Evolutionary conservation across 306 rosid species (phyloP), one percentile per base, ranked within the genome.

Genomic region (Coriaria nepalensis): DNA sequence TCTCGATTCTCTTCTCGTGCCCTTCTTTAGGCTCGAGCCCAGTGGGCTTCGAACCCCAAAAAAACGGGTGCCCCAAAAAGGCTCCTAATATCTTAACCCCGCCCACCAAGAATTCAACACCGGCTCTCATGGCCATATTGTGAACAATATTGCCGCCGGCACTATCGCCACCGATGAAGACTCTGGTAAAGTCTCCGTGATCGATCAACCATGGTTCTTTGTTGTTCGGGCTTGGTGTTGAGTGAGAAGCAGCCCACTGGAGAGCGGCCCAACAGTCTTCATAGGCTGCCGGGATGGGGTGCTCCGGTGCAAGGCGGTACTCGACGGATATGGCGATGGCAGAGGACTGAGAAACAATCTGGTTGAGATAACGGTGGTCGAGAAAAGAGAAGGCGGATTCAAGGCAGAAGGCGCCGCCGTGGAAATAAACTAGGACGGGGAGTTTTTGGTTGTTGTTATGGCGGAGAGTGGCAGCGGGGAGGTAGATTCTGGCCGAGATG

Each of bases 131-230:
- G n/a, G 59, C 61, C 0, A 36, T 10, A 2, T 68, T 35, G 4
- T 76, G n/a, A n/a, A n/a, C n/a, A n/a, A n/a, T n/a, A n/a, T n/a
- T n/a, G n/a, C n/a, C n/a, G n/a, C n/a, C n/a, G 70, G 78, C 15
- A 38, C 75, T 76, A 43, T 71, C 82, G 35, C 78, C 78, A 0
- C 78, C 75, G 0, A 65, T 45, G 57, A 53, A 71, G 15, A 76
- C 9, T 9, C 70, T 40, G 11, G 11, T 40, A 12, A 76, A 71
- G 43, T 72, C 75, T 6, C 78, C 82, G 6, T 68, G 75, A 5
- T 58, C 9, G 20, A 63, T 15, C 33, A 76, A 9, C 77, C 73
- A 72, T 9, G 12, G n/a, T 37, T 55, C 60, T 34, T 33, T 43
- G 8, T 43, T 36, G 3, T n/a, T 33, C 5, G 9, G n/a, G 11